These are phyloP conservation scores for Rubroboletus pulcherrimus DNA, from an alignment of 768 basidiomycete genomes.

Conservation along the genomic window DNA sequence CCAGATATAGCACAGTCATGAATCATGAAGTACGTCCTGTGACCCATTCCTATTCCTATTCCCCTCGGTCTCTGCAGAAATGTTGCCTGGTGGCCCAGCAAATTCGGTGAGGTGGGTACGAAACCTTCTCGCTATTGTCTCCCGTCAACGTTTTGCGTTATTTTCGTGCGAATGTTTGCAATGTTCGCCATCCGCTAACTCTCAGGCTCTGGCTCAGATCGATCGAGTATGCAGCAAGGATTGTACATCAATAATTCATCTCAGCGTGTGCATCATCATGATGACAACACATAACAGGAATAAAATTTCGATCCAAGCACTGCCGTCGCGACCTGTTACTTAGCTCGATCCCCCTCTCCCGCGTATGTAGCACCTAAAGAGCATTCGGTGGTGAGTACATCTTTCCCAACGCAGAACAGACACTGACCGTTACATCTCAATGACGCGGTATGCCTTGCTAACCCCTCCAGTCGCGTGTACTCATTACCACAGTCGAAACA, in stretches of 20 bases:
- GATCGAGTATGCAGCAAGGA: not conserved
- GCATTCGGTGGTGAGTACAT: not conserved
- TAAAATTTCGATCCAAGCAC: not conserved
- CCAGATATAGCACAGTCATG: too few relatives aligned
- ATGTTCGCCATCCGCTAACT: not conserved
- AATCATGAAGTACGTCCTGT: not conserved
- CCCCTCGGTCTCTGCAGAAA: not conserved
- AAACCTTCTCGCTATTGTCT: not conserved
- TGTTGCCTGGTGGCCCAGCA: not conserved
- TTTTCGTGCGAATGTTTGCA: not conserved
- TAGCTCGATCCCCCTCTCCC: too few relatives aligned
- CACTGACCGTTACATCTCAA: constrained; percentile 1
- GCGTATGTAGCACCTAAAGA: not conserved
- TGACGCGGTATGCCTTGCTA: constrained; percentile 1
- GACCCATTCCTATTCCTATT: not conserved
- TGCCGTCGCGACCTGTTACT: too few relatives aligned
- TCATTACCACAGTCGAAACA: constrained; percentile 2
- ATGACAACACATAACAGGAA: not conserved
- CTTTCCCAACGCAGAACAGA: not conserved
- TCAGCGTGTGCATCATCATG: not conserved
- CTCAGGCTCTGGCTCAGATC: not conserved
- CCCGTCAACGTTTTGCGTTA: not conserved
- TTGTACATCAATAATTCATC: not conserved
- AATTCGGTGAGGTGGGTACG: not conserved
- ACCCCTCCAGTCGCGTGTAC: constrained; percentile 3